Percentiles rank a stretch among this genome's conserved stretches.
Evolutionary conservation across 2,329 filamentous ascomycete genomes (phyloP).

Genomic region (Colletotrichum euphorbiae): DNA sequence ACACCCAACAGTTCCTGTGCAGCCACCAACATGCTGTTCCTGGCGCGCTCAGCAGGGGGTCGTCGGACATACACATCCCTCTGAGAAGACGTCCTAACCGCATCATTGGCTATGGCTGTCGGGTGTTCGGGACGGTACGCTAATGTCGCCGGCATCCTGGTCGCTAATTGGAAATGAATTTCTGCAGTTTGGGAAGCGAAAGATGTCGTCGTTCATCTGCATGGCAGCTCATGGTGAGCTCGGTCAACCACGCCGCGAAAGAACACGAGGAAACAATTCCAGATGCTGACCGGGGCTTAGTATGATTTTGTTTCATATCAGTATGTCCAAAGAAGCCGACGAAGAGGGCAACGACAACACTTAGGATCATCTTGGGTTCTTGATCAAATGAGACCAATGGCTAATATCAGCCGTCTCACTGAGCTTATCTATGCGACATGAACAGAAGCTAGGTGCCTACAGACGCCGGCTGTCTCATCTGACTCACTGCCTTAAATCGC

Average conservation of each 20-base stretch:
- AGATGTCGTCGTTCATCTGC: slow-evolving; percentile 9
- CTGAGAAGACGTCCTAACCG: slow-evolving; percentile 13
- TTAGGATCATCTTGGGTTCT: too few species aligned
- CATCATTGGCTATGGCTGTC: slow-evolving; percentile 1
- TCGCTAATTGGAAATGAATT: slow-evolving; percentile 14
- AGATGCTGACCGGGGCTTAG: neutral
- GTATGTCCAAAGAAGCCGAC: too few species aligned
- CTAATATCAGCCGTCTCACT: too few species aligned
- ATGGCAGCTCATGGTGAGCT: neutral
- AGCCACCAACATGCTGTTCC: neutral
- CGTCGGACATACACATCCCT: slow-evolving; percentile 21
- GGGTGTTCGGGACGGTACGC: slow-evolving; percentile 26
- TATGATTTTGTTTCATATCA: too few species aligned
- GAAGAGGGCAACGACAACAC: too few species aligned
- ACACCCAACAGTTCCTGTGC: neutral
- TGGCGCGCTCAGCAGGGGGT: neutral
- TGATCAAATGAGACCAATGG: too few species aligned
- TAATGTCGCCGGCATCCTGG: slow-evolving; percentile 15
- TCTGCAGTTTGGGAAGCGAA: slow-evolving; percentile 17
- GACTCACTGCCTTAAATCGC: neutral
- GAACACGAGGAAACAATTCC: neutral
- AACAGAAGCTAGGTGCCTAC: too few species aligned
- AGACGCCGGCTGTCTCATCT: too few species aligned
- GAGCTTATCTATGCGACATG: too few species aligned
- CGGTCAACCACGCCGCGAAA: neutral